A percentile compares a stretch with the other conserved stretches of the same genome.
phyloP scores from a whole-genome alignment of 2,329 filamentous ascomycete genomes.

The Beauveria sp. region DNA sequence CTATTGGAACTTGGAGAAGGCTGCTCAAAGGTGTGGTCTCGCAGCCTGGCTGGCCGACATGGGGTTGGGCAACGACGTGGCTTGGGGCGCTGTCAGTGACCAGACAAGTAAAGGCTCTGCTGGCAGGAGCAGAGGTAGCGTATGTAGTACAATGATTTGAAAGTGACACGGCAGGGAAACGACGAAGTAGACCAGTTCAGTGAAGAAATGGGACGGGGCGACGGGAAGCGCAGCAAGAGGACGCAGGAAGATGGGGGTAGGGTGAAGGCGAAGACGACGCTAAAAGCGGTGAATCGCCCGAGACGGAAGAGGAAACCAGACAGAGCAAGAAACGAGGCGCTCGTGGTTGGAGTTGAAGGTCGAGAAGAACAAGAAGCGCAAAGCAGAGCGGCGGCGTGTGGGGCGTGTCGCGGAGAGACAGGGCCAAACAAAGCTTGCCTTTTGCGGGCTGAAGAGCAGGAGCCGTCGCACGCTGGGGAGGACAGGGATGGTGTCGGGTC shows the following conservation, averaged over 20 bases:
- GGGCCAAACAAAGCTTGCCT: constrained; percentile 7
- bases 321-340: constrained; percentile 3
- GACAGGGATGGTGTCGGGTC: constrained; percentile 8
- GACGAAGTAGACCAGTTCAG: neutral
- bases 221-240: constrained; percentile 5
- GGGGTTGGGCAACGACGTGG: constrained; percentile 9
- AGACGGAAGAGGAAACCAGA: neutral
- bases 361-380: constrained; percentile 1
- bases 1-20: neutral
- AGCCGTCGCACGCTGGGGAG: neutral
- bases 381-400: constrained; percentile 6
- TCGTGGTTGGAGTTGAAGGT: constrained; percentile 5
- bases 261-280: neutral
- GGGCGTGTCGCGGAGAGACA: constrained; percentile 8
- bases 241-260: neutral
- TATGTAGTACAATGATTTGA: constrained; percentile 8
- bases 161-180: constrained; percentile 7
- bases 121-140: neutral
- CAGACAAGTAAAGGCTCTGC: constrained; percentile 1
- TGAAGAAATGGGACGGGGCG: neutral
- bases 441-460: constrained; percentile 7
- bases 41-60: constrained; percentile 6
- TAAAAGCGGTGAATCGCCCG: constrained; percentile 2
- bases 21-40: neutral
- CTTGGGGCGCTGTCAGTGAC: constrained; percentile 4